Percentiles rank a stretch among this genome's conserved stretches.
phyloP scores from a whole-genome alignment of 129 eudicot genomes.

The Artemisia argyi region DNA sequence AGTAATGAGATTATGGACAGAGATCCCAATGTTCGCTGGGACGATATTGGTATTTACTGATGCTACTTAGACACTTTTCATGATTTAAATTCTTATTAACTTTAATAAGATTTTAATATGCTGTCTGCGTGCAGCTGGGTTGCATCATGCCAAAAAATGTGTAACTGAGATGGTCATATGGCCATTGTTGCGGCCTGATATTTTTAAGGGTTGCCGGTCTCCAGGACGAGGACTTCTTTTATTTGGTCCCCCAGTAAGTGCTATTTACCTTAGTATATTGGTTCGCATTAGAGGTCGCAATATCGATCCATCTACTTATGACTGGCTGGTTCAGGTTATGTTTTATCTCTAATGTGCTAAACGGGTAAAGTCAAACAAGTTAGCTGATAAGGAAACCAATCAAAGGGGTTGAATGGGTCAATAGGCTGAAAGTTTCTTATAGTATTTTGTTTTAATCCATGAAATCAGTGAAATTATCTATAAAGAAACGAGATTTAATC shows the following conservation, averaged over 20 bases:
- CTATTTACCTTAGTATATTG: neutral
- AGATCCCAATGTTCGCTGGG: slow-evolving; percentile 98
- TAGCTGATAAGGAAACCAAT: no score
- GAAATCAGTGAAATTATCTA: no score
- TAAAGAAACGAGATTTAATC: no score
- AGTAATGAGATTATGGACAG: slow-evolving; percentile 97
- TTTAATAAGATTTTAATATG: slow-evolving; percentile 18
- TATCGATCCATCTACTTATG: neutral
- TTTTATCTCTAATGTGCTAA: neutral
- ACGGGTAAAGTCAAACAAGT: no score
- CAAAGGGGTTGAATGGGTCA: neutral
- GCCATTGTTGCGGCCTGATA: slow-evolving; percentile 98
- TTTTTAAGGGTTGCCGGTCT: slow-evolving; percentile 91
- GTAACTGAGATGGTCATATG: slow-evolving; percentile 98
- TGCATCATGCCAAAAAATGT: slow-evolving; percentile 97
- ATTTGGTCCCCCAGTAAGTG: slow-evolving; percentile 98
- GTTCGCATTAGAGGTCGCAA: neutral
- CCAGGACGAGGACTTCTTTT: slow-evolving; percentile 98
- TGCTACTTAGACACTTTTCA: slow-evolving; percentile 5
- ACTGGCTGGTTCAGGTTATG: neutral
- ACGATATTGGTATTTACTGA: slow-evolving; percentile 74
- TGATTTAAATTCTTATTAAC: slow-evolving; percentile 1
- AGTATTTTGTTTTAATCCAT: neutral
- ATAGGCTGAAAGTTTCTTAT: neutral
- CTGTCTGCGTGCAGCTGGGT: slow-evolving; percentile 60